Evolutionary conservation across 805 yeast species (phyloP).

Genomic region (Wickerhamomyces alni): DNA sequence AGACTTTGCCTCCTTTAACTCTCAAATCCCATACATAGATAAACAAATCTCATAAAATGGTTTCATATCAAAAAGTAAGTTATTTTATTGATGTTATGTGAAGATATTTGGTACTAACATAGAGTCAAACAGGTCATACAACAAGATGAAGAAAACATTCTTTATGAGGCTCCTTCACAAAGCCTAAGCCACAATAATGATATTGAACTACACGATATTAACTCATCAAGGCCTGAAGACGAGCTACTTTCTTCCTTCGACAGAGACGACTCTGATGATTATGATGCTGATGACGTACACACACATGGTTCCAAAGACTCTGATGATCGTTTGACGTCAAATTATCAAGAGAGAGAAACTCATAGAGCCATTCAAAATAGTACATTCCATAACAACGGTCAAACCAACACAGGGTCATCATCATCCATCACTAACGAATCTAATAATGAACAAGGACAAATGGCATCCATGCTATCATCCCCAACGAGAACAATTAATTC

Average conservation of each 20-base stretch:
- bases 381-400: neutral
- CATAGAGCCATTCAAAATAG: constrained; percentile 1
- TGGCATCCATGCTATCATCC: neutral
- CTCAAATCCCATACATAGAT: neutral
- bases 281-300: neutral
- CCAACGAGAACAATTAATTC: constrained; percentile 6
- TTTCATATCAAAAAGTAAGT: constrained; percentile 2
- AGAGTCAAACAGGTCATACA: neutral
- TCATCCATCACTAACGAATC: neutral
- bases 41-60: constrained; percentile 5
- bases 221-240: neutral
- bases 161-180: constrained; percentile 6
- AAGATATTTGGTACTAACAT: too few relatives aligned
- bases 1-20: too few relatives aligned
- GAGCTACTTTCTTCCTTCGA: constrained; percentile 2
- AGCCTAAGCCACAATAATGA: neutral
- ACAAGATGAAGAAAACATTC: constrained; percentile 1
- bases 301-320: neutral
- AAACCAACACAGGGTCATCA: neutral
- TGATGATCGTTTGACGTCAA: constrained; percentile 1
- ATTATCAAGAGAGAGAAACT: neutral
- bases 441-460: neutral
- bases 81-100: neutral
- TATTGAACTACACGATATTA: constrained; percentile 6
- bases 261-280: neutral